A percentile compares a stretch with the other conserved stretches of the same genome.
Evolutionary conservation across 106 monocot species (phyloP).

Genomic region (Dactylorhiza incarnata): DNA sequence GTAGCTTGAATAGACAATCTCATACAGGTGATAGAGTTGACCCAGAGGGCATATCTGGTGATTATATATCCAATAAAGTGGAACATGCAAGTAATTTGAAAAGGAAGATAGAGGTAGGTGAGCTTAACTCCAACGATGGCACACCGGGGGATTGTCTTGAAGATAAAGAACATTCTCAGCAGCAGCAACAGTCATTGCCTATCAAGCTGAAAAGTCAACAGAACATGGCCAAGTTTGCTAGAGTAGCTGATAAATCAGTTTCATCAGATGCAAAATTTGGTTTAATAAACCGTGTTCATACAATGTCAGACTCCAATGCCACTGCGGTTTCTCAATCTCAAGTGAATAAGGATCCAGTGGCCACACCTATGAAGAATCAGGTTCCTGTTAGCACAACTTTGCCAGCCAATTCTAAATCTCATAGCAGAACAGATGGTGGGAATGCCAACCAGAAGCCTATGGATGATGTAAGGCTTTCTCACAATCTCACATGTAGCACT

Average conservation of each 20-base stretch:
- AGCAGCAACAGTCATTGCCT: conserved; percentile 17
- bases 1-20: conserved; percentile 1
- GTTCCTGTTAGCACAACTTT: conserved; percentile 10
- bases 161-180: conserved; percentile 16
- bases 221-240: conserved; percentile 12
- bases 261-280: conserved; percentile 17
- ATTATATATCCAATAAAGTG: conserved; percentile 8
- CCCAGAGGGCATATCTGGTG: not conserved
- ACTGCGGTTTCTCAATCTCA: conserved; percentile 12
- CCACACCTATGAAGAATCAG: conserved; percentile 6
- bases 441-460: conserved; percentile 17
- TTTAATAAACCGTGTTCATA: conserved; percentile 5
- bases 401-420: conserved; percentile 15
- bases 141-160: conserved; percentile 19
- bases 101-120: conserved; percentile 25
- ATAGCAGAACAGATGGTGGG: conserved; percentile 7
- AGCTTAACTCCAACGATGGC: conserved; percentile 13
- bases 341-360: conserved; percentile 6
- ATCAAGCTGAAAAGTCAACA: conserved; percentile 1
- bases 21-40: conserved; percentile 2
- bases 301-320: not conserved
- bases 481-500: not conserved
- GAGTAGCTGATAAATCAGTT: conserved; percentile 2
- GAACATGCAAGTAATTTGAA: conserved; percentile 12
- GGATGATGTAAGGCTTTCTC: conserved; percentile 33